Conservation (phyloP, 495 filamentous ascomycete genomes). For the Aspergillus wentii region DNA sequence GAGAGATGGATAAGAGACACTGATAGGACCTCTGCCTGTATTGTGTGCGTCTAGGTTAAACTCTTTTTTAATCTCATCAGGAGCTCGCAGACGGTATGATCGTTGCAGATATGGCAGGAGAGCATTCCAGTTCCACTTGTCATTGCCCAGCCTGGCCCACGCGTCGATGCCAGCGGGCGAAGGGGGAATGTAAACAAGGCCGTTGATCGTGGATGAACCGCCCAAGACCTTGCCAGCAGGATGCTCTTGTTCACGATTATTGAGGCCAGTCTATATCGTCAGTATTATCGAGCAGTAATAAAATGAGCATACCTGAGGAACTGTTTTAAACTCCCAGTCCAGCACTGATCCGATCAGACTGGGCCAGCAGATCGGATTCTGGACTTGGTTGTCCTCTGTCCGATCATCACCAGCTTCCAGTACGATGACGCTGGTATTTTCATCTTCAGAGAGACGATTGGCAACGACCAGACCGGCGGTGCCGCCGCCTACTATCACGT, state of each 20-base stretch:
- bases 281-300: too few species aligned
- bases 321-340: slow-evolving; percentile 48
- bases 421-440: slow-evolving; percentile 42
- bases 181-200: too few species aligned
- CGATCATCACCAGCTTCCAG: slow-evolving; percentile 54
- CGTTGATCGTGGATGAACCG: slow-evolving; percentile 50
- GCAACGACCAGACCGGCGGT: slow-evolving; percentile 51
- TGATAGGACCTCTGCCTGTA: too few species aligned
- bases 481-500: slow-evolving; percentile 48
- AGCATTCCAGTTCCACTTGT: slow-evolving; percentile 54
- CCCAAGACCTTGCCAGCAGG: slow-evolving; percentile 47
- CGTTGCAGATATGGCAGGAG: slow-evolving; percentile 54
- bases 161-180: too few species aligned
- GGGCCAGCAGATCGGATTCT: too few species aligned
- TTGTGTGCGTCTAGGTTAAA: too few species aligned
- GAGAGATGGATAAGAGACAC: slow-evolving; percentile 33
- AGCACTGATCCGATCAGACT: slow-evolving; percentile 40
- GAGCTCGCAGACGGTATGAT: slow-evolving; percentile 31
- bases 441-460: slow-evolving; percentile 46
- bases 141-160: slow-evolving; percentile 54
- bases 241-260: slow-evolving; percentile 25
- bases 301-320: slow-evolving; percentile 43
- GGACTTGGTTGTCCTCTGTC: too few species aligned
- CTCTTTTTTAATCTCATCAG: slow-evolving; percentile 22
- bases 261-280: too few species aligned